Base-by-base conservation (phyloP, 805 yeast genomes). In the Candida schatavii region DNA sequence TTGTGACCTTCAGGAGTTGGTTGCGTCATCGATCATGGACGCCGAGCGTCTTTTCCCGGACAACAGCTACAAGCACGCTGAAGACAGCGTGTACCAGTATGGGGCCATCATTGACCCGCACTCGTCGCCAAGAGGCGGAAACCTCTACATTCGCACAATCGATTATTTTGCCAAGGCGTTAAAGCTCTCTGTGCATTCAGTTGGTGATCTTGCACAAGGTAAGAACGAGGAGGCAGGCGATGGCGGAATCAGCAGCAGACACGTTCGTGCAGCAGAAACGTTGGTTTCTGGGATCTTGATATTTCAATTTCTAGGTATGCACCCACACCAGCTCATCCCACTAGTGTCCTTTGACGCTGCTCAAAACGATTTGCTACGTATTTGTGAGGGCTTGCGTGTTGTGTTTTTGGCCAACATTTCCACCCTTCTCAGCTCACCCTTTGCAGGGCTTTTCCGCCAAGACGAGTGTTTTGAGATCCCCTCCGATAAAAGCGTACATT, bases 271-370 rank as follows among this genome's bases (percentile, higher is more conserved):
- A 0, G 46, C 45, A 14, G 62, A 55, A 38, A 36, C 57, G 11
- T 19, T 44, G 9, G 37, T 54, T 1, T 51, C 61, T 3, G 49
- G 58, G 4, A 46, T 52, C 23, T 31, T 62, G 9, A 46, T 62
- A 14, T 62, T 49, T 44, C 54, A 66, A 11, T 66, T 51, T 36
- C 41, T 64, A 9, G 64, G 63, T 5, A 45, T 66, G 5, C 68
- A 64, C 44, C 66, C 68, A 3, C 59, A 57, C 37, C 45, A 47
- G 19, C 40, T 62, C 10, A 41, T 57, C 17, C 69, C 70, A 3
- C 42, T 67, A 19, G 50, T 66, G 0, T 52, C 54, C 13, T 56
- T 52, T 30, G 57, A 56, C 18, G 30, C 25, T 13, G 37, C 28
- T 5, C 50, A 49, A 7, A 33, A 52, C 2, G 66, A 61, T 39